phyloP scores from a whole-genome alignment of 1,284 basidiomycete species.

The Xerocomus cyaneibrunnescens region DNA sequence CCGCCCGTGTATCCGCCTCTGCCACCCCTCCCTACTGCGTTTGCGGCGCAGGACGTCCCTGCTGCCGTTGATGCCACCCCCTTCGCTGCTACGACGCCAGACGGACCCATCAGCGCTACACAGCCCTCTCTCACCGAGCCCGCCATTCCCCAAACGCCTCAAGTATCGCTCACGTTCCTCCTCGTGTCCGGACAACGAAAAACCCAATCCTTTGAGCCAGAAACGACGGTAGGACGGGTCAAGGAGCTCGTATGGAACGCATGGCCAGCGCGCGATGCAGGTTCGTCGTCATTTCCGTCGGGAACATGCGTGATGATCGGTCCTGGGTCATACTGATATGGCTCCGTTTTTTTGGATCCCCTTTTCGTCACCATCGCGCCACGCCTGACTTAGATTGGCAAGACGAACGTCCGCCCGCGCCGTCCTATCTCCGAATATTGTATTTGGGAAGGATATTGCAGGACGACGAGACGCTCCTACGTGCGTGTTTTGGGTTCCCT shows the following conservation, averaged over 20 bases:
- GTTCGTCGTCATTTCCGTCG: constrained; percentile 21
- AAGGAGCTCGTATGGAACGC: constrained; percentile 85
- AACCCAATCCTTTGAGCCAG: constrained; percentile 77
- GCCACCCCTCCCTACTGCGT: constrained; percentile 14
- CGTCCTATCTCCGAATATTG: constrained; percentile 74
- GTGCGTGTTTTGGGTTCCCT: constrained; percentile 47
- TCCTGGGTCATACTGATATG: constrained; percentile 6
- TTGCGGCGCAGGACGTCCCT: not conserved
- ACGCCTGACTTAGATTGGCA: constrained; percentile 62
- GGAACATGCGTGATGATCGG: constrained; percentile 14
- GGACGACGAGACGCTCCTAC: constrained; percentile 75
- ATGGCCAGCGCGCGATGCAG: constrained; percentile 67
- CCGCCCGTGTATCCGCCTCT: constrained; percentile 24
- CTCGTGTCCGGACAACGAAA: constrained; percentile 71
- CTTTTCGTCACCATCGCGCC: too few relatives aligned
- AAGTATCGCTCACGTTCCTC: constrained; percentile 73
- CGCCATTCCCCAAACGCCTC: constrained; percentile 53
- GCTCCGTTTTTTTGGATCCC: not conserved
- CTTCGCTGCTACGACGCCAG: not conserved
- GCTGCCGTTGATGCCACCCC: not conserved
- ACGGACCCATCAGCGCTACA: not conserved
- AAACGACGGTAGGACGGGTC: constrained; percentile 73
- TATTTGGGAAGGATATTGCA: constrained; percentile 82
- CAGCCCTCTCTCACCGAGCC: constrained; percentile 7
- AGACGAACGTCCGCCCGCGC: constrained; percentile 75